Evolutionary conservation across 208 protist species (phyloP), one percentile per base, ranked within the genome.

Genomic region (Acanthamoeba lugdunensis): DNA sequence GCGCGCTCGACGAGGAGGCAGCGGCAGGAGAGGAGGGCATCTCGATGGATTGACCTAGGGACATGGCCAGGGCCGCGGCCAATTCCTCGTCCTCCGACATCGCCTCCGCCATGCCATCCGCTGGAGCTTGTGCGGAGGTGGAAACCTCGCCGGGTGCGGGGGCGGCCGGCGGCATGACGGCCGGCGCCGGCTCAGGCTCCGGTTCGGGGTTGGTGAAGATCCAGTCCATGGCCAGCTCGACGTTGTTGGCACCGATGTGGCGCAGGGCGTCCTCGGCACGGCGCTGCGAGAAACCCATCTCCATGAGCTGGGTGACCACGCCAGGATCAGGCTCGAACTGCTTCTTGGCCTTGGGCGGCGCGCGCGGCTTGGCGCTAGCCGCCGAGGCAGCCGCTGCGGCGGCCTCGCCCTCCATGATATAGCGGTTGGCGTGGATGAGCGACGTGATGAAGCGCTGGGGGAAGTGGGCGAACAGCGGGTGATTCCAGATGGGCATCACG

Each of bases 21-120:
- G 69, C 69, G 33, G 69, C 28, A 13, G 37, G 16, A 50, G 71
- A 14, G 7, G 28, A 25, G 50, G 71, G 71, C 71, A 33, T 63
- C 13, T 54, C 65, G 30, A 92, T 54, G 11, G 58, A 30, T 63
- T 92, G 65, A 41, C 88, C 88, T 2, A 92, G 52, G 1, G 88
- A 92, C 88, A 92, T 92, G 45, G 88, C 88, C 41, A 92, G 69
- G 45, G 88, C 88, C 50, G 88, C 88, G n/a, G 88, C 88, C 18
- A 92, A 45, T 25, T 92, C 88, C 30, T 92, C 88, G 50, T 92
- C 88, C 45, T 92, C 88, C 6, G 54, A 48, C 52, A 90, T 61
- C 16, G 13, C 61, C 54, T 90, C 82, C 1, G 54, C 18, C 82
- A 90, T 63, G 4, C 25, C 71, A 8, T 79, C 37, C 0, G 41